Evolutionary conservation across 148 eudicot species (phyloP).

Genomic region (Amaranthus palmeri): DNA sequence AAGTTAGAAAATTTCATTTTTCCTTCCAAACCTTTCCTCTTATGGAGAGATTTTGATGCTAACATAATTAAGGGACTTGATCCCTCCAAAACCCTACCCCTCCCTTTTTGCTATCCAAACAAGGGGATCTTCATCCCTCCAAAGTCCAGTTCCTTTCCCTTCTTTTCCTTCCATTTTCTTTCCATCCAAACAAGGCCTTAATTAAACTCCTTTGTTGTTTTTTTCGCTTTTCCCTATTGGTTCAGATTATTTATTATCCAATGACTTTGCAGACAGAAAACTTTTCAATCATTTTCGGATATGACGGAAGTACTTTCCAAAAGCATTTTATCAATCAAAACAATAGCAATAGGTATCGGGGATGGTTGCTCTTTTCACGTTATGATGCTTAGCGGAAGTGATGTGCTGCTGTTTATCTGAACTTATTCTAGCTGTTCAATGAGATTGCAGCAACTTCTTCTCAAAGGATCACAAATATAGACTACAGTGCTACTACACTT

Average conservation of each 20-base stretch:
- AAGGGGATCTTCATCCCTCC: too few species aligned
- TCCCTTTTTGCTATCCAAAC: too few species aligned
- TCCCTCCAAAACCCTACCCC: too few species aligned
- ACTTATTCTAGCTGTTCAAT: conserved; percentile 4
- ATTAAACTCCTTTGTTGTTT: neutral
- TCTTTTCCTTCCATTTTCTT: neutral
- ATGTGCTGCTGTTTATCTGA: neutral
- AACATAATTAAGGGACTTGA: too few species aligned
- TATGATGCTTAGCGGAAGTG: neutral
- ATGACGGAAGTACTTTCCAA: conserved; percentile 58
- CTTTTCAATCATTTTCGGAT: conserved; percentile 59
- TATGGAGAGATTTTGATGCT: too few species aligned
- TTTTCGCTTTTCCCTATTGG: neutral
- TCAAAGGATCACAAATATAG: conserved; percentile 74
- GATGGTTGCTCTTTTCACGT: conserved; percentile 15
- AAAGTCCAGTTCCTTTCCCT: too few species aligned
- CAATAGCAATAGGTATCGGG: conserved; percentile 41
- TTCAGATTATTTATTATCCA: neutral
- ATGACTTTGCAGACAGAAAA: conserved; percentile 51
- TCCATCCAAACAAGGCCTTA: neutral
- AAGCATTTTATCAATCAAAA: conserved; percentile 50
- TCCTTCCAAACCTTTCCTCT: too few species aligned
- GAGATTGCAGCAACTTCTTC: conserved; percentile 56
- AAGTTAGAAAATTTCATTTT: too few species aligned
- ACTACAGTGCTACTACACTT: conserved; percentile 64